phyloP scores from a whole-genome alignment of 306 rosid genomes.

The Vicia faba region DNA sequence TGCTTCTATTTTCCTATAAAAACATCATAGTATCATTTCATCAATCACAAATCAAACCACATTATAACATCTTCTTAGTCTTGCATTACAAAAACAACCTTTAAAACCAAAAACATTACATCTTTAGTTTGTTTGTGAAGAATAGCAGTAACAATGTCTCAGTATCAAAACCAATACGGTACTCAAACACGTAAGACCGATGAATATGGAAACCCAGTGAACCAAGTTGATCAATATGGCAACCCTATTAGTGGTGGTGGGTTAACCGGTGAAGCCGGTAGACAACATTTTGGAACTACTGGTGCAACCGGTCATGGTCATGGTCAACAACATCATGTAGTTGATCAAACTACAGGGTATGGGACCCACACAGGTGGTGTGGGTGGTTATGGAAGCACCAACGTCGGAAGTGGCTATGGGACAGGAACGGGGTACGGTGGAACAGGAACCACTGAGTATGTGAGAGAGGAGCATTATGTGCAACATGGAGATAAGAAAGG shows the following conservation, averaged over 20 bases:
- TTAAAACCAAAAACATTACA: neutral
- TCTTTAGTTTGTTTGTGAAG: neutral
- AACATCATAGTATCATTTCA: neutral
- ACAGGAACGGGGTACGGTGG: neutral
- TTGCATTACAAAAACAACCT: neutral
- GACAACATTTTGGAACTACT: neutral
- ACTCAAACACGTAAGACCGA: slow-evolving; percentile 22
- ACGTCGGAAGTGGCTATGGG: slow-evolving; percentile 10
- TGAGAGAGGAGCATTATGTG: neutral
- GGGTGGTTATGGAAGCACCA: slow-evolving; percentile 8
- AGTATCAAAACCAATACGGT: neutral
- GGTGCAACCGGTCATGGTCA: neutral
- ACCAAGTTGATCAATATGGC: slow-evolving; percentile 28
- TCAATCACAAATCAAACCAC: neutral
- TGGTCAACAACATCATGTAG: neutral
- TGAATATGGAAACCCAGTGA: slow-evolving; percentile 39
- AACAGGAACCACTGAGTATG: neutral
- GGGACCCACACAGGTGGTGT: neutral
- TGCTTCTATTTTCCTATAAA: neutral
- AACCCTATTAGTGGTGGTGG: slow-evolving; percentile 21
- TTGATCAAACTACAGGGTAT: neutral
- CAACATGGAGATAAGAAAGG: slow-evolving; percentile 15
- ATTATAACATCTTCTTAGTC: neutral
- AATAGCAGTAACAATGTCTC: slow-evolving; percentile 10
- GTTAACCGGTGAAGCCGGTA: neutral